Evolutionary conservation across 805 yeast genomes (phyloP), one percentile per base, ranked within the genome.

Genomic region (Saccharomycopsis fibuligera): DNA sequence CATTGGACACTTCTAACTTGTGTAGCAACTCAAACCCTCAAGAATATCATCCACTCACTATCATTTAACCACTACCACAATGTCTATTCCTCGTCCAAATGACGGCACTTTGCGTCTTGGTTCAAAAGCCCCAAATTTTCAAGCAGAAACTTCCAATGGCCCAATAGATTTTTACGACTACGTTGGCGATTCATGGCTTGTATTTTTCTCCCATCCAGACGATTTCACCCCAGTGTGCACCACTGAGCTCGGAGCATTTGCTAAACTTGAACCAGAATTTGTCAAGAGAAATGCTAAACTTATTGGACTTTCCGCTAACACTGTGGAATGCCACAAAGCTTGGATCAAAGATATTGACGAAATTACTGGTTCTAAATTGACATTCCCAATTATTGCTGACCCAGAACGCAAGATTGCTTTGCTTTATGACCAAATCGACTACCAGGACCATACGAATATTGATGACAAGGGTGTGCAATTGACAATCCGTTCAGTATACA

Each of bases 191-290:
- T 22, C 40, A 6, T 82, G 89, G 88, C 73, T 72, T 41, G 78
- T 82, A 36, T 72, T 83, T 54, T 83, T 83, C 68, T 78, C 85
- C 29, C 88, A 83, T 62, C 89, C 89, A 48, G 87, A 81, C 56
- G 88, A 82, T 62, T 82, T 78, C 70, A 83, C 89, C 19, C 89
- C 89, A 31, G 86, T 83, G 42, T 83, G 89, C 64, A 83, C 88
- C 55, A 83, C 89, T 45, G 89, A 83, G 64, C 70, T 83, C 51
- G 88, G 88, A 54, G 88, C 87, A 5, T 81, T 83, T 60, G 82
- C 87, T 55, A 75, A 78, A 60, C 68, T 83, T 60, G 79, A 81
- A 61, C 83, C 84, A 12, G 87, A 82, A 62, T 83, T 83, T 60
- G 70, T 70, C 57, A 74, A 76, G 62, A 72, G 87, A 62, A 75